These are phyloP conservation scores for Sechiopsis laciniata DNA, from an alignment of 306 rosid species.

Conservation along the genomic window DNA sequence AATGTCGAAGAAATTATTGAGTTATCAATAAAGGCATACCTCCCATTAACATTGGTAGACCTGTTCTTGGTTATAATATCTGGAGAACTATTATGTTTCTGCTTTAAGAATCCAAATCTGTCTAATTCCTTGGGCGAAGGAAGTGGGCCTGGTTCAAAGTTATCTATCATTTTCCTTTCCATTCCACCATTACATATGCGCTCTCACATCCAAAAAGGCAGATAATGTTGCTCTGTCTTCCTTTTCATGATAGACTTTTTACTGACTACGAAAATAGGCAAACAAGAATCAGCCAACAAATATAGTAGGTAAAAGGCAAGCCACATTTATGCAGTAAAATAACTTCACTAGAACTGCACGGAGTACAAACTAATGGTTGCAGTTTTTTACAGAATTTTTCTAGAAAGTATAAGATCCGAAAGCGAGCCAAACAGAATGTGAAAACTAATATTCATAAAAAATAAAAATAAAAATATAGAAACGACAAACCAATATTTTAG, in stretches of 20 bases:
- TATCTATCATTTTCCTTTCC: conserved; percentile 74
- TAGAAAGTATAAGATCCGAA: neutral
- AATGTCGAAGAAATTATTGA: neutral
- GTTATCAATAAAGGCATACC: conserved; percentile 38
- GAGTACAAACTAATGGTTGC: neutral
- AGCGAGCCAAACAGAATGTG: neutral
- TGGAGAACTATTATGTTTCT: conserved; percentile 45
- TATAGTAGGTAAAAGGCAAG: neutral
- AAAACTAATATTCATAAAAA: neutral
- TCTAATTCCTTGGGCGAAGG: conserved; percentile 50
- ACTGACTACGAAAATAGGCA: neutral
- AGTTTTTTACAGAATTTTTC: neutral
- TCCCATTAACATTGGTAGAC: conserved; percentile 51
- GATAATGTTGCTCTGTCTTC: conserved; percentile 20
- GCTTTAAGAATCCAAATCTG: conserved; percentile 85
- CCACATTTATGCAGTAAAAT: neutral
- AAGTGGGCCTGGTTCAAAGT: conserved; percentile 32
- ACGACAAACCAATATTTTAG: neutral
- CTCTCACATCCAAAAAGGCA: conserved; percentile 8
- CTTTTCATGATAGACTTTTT: conserved; percentile 19
- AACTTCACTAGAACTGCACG: neutral
- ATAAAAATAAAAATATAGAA: neutral
- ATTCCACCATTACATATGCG: conserved; percentile 36
- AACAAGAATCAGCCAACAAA: neutral
- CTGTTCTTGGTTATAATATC: conserved; percentile 48